Percentiles rank a stretch among this genome's conserved stretches.
Conservation (phyloP, 2,329 filamentous ascomycete species). For the Colletotrichum sp. region DNA sequence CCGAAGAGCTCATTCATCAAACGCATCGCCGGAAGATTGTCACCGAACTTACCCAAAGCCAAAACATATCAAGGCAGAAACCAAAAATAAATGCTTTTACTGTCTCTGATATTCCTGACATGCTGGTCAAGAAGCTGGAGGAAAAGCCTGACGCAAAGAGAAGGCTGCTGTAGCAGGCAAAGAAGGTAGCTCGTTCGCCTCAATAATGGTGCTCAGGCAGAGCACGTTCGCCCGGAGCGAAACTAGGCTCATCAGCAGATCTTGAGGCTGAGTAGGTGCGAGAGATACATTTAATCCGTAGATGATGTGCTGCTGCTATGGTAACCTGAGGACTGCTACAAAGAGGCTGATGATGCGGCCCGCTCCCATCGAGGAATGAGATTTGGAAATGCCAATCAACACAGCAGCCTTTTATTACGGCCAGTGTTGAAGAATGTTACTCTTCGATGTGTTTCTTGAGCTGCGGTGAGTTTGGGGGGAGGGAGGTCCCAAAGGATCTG, state of each 20-base stretch:
- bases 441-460: not conserved
- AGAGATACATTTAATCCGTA: not conserved
- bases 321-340: not conserved
- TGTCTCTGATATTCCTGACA: not conserved
- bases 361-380: not conserved
- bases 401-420: not conserved
- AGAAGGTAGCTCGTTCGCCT: too few species aligned
- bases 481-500: not conserved
- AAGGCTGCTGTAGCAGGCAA: too few species aligned
- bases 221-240: not conserved
- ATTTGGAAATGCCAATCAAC: not conserved
- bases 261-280: not conserved
- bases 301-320: not conserved
- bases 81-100: not conserved
- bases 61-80: not conserved
- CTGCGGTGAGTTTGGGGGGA: not conserved
- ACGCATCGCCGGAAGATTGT: not conserved
- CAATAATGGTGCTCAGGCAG: not conserved
- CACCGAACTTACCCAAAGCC: not conserved
- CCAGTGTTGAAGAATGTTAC: fast-evolving
- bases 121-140: too few species aligned
- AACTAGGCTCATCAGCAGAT: not conserved
- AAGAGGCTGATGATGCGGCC: too few species aligned
- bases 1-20: not conserved
- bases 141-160: too few species aligned